Evolutionary conservation across 139 green algal genomes (phyloP), one percentile per base, ranked within the genome.

Genomic region (Coelastrella sp.): DNA sequence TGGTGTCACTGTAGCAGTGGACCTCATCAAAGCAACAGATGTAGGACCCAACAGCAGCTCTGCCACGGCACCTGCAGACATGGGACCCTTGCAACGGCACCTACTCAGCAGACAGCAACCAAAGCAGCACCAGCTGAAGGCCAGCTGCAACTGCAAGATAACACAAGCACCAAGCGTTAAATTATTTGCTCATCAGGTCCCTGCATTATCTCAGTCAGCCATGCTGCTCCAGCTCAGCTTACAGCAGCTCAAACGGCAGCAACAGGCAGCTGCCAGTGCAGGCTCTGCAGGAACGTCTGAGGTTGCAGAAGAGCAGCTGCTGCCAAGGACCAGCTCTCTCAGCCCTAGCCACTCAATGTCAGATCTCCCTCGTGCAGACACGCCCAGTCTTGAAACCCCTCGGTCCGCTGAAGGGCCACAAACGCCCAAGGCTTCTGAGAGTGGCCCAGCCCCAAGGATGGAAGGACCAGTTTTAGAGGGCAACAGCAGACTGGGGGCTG

Each of bases 41-140:
- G 25, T 25, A 27, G 73, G 20, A 24, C 49, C 27, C 73, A 61
- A 59, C 59, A 76, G 14, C 85, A 90, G 8, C 59, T 76, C 7
- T 24, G 25, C 19, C 59, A 56, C 72, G 27, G 19, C 14, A 20
- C 57, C n/a, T 19, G 19, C 8, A 24, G 78, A 65, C 8, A 24
- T 57, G 80, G 63, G 82, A n/a, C 81, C 12, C 11, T 83, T 63
- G 58, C 82, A 90, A 73, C 59, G 68, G 12, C 20, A 61, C 19
- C 74, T 24, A 35, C 60, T 56, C 19, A 65, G 82, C 15, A 56
- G 84, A 61, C 84, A 65, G 66, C 84, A 89, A 72, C 27, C 25
- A 35, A 11, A 59, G 17, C 59, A 83, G 86, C 86, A 90, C 15
- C 86, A 90, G 75, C 19, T 87, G 7, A 78, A 86, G 61, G 63